These are phyloP conservation scores for Casuarina glauca DNA, from an alignment of 306 rosid species.

Conservation along the genomic window DNA sequence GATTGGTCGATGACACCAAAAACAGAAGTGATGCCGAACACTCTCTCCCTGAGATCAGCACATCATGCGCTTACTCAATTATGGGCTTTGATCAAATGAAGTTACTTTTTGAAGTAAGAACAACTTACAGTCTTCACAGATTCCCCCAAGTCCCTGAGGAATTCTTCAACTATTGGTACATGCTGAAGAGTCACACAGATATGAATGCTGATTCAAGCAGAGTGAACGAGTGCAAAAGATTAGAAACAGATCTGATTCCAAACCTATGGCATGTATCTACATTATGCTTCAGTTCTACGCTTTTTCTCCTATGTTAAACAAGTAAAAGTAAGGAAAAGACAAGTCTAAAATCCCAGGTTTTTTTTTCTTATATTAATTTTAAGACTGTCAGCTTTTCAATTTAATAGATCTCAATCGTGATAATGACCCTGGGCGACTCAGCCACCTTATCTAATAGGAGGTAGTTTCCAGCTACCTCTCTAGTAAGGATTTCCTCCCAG, in stretches of 20 bases:
- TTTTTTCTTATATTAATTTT: no score
- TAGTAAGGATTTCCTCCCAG: no score
- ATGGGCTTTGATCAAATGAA: background rate
- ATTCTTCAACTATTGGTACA: slow-evolving; percentile 63
- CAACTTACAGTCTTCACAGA: slow-evolving; percentile 75
- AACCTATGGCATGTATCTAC: background rate
- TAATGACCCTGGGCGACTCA: no score
- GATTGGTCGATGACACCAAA: slow-evolving; percentile 6
- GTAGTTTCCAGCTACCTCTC: no score
- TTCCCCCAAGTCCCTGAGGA: slow-evolving; percentile 68
- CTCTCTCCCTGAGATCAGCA: background rate
- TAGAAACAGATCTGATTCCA: slow-evolving; percentile 15
- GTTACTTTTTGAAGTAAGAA: slow-evolving; percentile 1
- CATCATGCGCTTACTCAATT: background rate
- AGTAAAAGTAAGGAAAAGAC: background rate
- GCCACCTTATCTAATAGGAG: no score
- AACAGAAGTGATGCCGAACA: background rate
- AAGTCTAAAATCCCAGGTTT: no score
- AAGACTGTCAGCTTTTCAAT: no score
- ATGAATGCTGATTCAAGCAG: slow-evolving; percentile 67
- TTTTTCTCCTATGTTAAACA: background rate
- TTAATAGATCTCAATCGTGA: no score
- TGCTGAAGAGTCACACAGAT: slow-evolving; percentile 94
- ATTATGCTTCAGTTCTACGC: background rate
- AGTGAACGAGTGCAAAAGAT: slow-evolving; percentile 10